phyloP scores from a whole-genome alignment of 495 filamentous ascomycete species.

The Neurospora sp. region DNA sequence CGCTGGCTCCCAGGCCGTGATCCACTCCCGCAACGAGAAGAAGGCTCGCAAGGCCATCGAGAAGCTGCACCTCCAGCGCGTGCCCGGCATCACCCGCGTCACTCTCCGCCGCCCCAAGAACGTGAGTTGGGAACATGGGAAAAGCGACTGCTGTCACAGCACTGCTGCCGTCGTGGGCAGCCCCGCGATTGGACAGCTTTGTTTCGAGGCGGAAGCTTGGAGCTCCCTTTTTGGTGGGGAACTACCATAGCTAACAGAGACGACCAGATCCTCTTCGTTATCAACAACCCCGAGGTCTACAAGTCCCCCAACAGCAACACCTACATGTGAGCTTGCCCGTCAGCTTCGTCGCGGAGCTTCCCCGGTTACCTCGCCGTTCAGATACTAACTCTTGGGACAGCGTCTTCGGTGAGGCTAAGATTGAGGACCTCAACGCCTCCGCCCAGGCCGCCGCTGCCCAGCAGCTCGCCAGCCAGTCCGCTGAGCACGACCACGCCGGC shows the following conservation, averaged over 20 bases:
- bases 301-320: conserved; percentile 97
- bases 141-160: background rate
- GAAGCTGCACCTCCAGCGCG: conserved; percentile 93
- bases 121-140: conserved; percentile 45
- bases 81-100: conserved; percentile 94
- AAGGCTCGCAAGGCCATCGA: conserved; percentile 97
- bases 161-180: background rate
- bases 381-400: conserved; percentile 32
- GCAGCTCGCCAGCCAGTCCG: conserved; percentile 70
- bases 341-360: background rate
- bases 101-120: conserved; percentile 97
- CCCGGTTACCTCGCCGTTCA: background rate
- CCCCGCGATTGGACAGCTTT: background rate
- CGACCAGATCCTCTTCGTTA: conserved; percentile 89
- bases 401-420: conserved; percentile 99
- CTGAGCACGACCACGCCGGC: conserved; percentile 53
- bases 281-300: conserved; percentile 99
- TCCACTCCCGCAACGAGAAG: conserved; percentile 99
- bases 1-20: conserved; percentile 73
- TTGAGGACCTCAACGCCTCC: conserved; percentile 93
- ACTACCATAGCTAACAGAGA: conserved; percentile 16
- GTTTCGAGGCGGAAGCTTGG: background rate
- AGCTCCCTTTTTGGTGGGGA: background rate
- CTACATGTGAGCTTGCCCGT: conserved; percentile 69
- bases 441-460: conserved; percentile 90